Conservation (phyloP, 179 eudicot species). For the Corrigiola litoralis region DNA sequence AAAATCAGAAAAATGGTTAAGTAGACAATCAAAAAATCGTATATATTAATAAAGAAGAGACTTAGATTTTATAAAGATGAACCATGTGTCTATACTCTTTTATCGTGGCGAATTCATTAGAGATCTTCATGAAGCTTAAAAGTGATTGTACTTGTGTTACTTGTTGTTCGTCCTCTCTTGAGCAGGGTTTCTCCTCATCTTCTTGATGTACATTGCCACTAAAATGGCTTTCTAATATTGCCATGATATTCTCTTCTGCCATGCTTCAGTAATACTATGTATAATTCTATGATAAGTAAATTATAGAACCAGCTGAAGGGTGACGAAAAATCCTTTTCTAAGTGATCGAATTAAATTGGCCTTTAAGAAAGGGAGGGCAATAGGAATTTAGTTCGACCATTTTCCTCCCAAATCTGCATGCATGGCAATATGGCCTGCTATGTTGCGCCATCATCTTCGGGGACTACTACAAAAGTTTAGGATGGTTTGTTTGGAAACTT, state of each 20-base stretch:
- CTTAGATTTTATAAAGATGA: neutral
- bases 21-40: neutral
- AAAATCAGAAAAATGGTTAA: neutral
- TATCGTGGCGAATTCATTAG: slow-evolving; percentile 25
- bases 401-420: neutral
- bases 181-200: neutral
- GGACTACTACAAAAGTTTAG: too few relatives aligned
- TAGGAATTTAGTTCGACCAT: neutral
- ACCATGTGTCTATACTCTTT: slow-evolving; percentile 13
- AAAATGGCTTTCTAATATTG: slow-evolving; percentile 16
- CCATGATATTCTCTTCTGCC: slow-evolving; percentile 21
- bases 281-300: neutral
- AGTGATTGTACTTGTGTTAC: slow-evolving; percentile 13
- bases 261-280: neutral
- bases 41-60: neutral
- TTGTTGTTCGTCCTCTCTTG: slow-evolving; percentile 9
- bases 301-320: neutral
- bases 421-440: neutral
- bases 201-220: slow-evolving; percentile 5
- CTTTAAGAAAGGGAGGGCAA: neutral
- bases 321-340: neutral
- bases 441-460: slow-evolving; percentile 1
- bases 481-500: too few relatives aligned
- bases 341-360: neutral
- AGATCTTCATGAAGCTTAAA: slow-evolving; percentile 28